Conservation (phyloP, 192 early-diverging fungal genomes). For the Thoreauomyces humboldtii region DNA sequence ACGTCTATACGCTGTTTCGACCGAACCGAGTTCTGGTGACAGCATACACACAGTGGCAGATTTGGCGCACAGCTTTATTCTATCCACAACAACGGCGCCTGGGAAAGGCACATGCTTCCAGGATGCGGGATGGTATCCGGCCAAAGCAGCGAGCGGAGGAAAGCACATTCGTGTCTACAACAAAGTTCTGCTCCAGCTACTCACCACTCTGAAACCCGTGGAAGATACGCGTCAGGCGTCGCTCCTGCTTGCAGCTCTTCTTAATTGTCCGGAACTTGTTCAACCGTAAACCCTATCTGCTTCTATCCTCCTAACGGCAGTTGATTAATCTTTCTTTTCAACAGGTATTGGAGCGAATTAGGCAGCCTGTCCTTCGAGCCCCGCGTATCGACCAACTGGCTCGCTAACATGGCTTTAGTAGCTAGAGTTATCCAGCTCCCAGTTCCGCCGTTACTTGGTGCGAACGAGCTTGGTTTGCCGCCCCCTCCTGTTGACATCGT, state of each 20-base stretch:
- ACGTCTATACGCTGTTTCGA: too few relatives aligned
- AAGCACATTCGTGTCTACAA: constrained; percentile 52
- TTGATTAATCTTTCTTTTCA: background rate
- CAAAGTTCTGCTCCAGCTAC: constrained; percentile 50
- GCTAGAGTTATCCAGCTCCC: constrained; percentile 68
- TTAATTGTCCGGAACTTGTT: constrained; percentile 71
- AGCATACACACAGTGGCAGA: constrained; percentile 61
- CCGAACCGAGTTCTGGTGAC: too few relatives aligned
- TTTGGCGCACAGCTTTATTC: constrained; percentile 67
- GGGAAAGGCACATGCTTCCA: constrained; percentile 72
- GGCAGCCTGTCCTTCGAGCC: constrained; percentile 68
- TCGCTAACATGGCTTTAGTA: constrained; percentile 73
- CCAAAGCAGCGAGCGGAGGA: constrained; percentile 27
- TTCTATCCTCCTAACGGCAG: background rate
- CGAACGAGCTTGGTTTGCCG: constrained; percentile 23
- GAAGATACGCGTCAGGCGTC: constrained; percentile 67
- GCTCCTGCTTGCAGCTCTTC: constrained; percentile 61
- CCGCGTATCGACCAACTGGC: constrained; percentile 64
- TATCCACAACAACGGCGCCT: constrained; percentile 68
- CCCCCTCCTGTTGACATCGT: constrained; percentile 61
- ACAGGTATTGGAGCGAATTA: constrained; percentile 62
- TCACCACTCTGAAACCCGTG: constrained; percentile 55
- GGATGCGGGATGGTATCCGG: constrained; percentile 76
- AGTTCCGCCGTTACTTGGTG: constrained; percentile 48
- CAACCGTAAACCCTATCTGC: constrained; percentile 51